Base-by-base conservation (phyloP, 257 asterid genomes). In the Thymus mandschuricus region DNA sequence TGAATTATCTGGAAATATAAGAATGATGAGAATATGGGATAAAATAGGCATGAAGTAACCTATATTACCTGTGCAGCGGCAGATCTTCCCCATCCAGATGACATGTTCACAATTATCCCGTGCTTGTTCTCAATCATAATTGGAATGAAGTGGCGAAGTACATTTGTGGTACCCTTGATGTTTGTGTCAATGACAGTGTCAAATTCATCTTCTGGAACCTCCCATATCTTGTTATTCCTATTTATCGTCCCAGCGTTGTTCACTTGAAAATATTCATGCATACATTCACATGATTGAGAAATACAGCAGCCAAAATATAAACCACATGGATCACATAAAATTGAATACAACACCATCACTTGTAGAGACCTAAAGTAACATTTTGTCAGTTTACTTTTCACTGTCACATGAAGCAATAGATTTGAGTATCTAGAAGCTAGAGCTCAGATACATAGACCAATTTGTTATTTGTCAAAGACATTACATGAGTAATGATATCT, bases 81-180 rank as follows among this genome's bases (percentile, higher is more conserved):
- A 65, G 99, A 89, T 80, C 99, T 86, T 78, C 99, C 99, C 99
- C 99, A 94, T 38, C 98, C 97, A 81, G 99, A 94, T 75, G 99
- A 94, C 81, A 88, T 80, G 81, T 94, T 94, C 70, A 94, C 95
- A 73, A 94, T 81, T 68, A 94, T 81, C 66, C 99, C 99, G 35
- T 84, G 92, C 88, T 91, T 94, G 34, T 79, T 86, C 81, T 80
- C 93, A 58, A 89, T 81, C 99, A 94, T 85, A 52, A 91, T 76
- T 34, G 99, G 99, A 74, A 89, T 79, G 79, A 94, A 94, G 80
- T 94, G 96, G 13, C 99, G 97, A 75, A 94, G 56, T 10, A 94
- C 78, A 81, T 91, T 91, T 49, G 96, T 81, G 75, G 79, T 78
- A 70, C 99, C 99, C 82, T 91, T 91, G 69, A 94, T 60, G 63